These are phyloP conservation scores for Fremontodendron californicum DNA, from an alignment of 345 rosid genomes.

Conservation along the genomic window DNA sequence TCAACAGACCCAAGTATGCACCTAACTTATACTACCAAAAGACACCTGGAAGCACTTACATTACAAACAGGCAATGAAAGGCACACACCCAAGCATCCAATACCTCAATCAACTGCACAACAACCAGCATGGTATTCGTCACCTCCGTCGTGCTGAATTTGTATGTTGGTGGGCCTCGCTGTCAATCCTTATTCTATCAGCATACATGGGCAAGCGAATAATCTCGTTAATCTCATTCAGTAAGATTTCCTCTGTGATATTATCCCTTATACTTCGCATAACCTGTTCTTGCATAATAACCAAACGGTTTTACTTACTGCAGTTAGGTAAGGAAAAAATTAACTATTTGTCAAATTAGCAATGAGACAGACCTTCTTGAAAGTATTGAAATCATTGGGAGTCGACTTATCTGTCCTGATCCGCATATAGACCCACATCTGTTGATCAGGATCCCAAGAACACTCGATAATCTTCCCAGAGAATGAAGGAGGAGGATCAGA, in stretches of 20 bases:
- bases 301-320: conserved; percentile 3
- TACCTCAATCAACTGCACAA: conserved; percentile 1
- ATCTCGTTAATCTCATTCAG: conserved; percentile 78
- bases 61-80: neutral
- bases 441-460: conserved; percentile 68
- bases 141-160: conserved; percentile 48
- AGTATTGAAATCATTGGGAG: conserved; percentile 88
- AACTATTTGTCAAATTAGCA: neutral
- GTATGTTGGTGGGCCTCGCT: conserved; percentile 58
- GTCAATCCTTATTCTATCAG: conserved; percentile 74
- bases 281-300: conserved; percentile 52
- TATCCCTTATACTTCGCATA: conserved; percentile 91
- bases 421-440: conserved; percentile 81
- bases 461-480: conserved; percentile 88
- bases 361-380: conserved; percentile 62
- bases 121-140: neutral
- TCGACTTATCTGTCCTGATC: conserved; percentile 67
- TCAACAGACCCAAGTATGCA: neutral
- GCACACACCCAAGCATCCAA: neutral
- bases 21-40: neutral
- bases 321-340: neutral
- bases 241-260: conserved; percentile 87
- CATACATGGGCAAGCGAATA: conserved; percentile 87
- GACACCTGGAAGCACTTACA: neutral
- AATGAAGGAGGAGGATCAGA: conserved; percentile 63